Evolutionary conservation across 805 yeast species (phyloP).

Genomic region (Lachancea fermentati): DNA sequence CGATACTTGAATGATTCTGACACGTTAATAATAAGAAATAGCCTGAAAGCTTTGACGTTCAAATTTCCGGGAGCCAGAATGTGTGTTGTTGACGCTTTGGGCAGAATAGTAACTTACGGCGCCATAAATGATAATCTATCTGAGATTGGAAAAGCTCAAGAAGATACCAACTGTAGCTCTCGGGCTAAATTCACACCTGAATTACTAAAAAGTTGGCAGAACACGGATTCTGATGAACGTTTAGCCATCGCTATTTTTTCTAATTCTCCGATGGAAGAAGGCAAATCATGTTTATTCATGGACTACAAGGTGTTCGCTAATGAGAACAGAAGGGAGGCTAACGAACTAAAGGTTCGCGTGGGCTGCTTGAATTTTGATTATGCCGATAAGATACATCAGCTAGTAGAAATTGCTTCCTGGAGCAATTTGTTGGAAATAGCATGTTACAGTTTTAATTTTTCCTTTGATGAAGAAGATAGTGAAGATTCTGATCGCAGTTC

Average conservation of each 20-base stretch:
- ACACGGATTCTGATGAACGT: constrained; percentile 9
- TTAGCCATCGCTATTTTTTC: constrained; percentile 25
- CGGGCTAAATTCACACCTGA: constrained; percentile 15
- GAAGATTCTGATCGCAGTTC: constrained; percentile 12
- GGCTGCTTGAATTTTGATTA: constrained; percentile 32
- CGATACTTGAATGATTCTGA: constrained; percentile 12
- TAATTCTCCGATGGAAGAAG: constrained; percentile 21
- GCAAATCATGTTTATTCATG: constrained; percentile 22
- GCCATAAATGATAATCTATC: background rate
- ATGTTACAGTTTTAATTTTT: constrained; percentile 26
- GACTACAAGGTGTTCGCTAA: constrained; percentile 19
- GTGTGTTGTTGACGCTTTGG: constrained; percentile 20
- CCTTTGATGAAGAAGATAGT: constrained; percentile 30
- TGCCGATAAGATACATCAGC: constrained; percentile 25
- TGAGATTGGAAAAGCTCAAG: constrained; percentile 1
- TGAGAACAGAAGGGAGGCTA: constrained; percentile 18
- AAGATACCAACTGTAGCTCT: background rate
- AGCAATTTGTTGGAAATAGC: constrained; percentile 25
- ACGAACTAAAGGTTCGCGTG: constrained; percentile 29
- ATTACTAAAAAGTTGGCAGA: constrained; percentile 12
- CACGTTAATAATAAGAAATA: constrained; percentile 16
- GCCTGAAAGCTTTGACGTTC: constrained; percentile 20
- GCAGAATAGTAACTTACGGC: constrained; percentile 13
- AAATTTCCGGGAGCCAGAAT: constrained; percentile 15
- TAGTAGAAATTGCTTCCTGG: constrained; percentile 30